Evolutionary conservation across 176 grass and related monocot species (phyloP), one percentile per base, ranked within the genome.

Genomic region (Aegilops longissima): DNA sequence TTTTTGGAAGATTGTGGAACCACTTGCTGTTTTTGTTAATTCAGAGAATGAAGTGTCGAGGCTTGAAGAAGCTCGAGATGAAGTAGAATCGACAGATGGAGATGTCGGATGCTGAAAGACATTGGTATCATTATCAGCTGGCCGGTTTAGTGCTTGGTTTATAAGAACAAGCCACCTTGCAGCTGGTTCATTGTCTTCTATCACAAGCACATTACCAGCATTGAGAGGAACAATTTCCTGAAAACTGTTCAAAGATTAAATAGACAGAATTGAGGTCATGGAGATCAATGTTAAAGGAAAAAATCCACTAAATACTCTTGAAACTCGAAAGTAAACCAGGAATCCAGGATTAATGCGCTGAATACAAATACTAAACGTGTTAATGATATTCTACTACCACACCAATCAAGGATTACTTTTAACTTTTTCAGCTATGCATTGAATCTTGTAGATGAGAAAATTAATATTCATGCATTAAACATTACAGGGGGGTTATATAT

Each of bases 181-280:
- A 70, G 95, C 92, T 77, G 95, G 92, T 85, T 90, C 94, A 4
- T 70, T 86, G 83, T 97, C 92, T 97, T 94, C 94, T 66, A 89
- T 85, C 24, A 94, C 94, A 80, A 97, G 88, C 30, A 97, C 94
- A 40, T 97, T 97, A 76, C 94, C 94, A 52, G 92, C 92, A 86
- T 90, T 98, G 31, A 98, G 89, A 59, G 95, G 95, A 61, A 98
- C 95, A 81, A 98, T 93, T 93, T 98, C 95, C 91, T 98, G 95
- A 90, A 98, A 98, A 66, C 95, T 98, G 91, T 88, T 91, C 47
- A 88, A 82, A 52, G 70, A 86, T 86, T 38, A 89, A 84, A 83
- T 64, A 47, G 70, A 66, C 5, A 82, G 54, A 72, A 71, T 4
- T 12, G 8, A 81, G 68, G 49, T 67, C 31, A 86, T 58, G 34